Percentiles rank a stretch among this genome's conserved stretches.
These are phyloP conservation scores for Mortierella sp. DNA, from an alignment of 371 early-diverging fungal genomes.

Conservation along the genomic window DNA sequence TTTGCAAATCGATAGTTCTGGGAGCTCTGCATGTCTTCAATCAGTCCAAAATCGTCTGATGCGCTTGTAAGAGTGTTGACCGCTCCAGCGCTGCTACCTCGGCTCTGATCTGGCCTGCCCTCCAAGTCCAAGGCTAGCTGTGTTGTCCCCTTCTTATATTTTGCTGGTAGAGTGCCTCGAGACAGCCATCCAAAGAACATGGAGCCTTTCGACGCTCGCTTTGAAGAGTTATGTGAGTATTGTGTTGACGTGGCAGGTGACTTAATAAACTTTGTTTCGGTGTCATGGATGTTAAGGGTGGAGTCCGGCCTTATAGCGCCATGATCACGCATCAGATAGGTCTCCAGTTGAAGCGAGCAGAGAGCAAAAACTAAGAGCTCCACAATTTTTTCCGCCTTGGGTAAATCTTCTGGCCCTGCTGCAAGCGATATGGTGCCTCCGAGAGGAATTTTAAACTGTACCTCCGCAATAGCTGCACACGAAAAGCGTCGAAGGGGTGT, in stretches of 20 bases:
- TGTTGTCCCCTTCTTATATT: constrained; percentile 52
- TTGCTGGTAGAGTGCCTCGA: constrained; percentile 41
- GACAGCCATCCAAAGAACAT: constrained; percentile 45
- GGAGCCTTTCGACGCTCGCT: constrained; percentile 47
- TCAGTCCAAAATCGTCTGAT: constrained; percentile 26
- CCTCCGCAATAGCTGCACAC: constrained; percentile 21
- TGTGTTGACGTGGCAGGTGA: constrained; percentile 18
- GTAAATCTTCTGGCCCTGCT: constrained; percentile 38
- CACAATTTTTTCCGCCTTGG: constrained; percentile 45
- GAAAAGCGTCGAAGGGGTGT: background rate
- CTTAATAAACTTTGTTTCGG: constrained; percentile 24
- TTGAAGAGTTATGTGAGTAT: constrained; percentile 24
- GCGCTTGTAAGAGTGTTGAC: background rate
- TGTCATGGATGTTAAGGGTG: constrained; percentile 44
- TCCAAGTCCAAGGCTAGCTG: constrained; percentile 32
- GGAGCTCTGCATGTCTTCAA: constrained; percentile 27
- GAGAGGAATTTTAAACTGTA: constrained; percentile 16
- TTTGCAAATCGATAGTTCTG: constrained; percentile 60
- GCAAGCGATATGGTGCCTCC: constrained; percentile 47
- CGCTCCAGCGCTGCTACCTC: background rate
- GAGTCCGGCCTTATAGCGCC: constrained; percentile 42
- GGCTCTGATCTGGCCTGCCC: background rate
- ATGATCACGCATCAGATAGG: constrained; percentile 64
- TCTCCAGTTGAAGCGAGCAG: constrained; percentile 64
- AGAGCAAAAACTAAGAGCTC: constrained; percentile 64